A percentile compares a stretch with the other conserved stretches of the same genome.
phyloP scores from a whole-genome alignment of 1,284 basidiomycete species.

The Rhodofomes roseus region DNA sequence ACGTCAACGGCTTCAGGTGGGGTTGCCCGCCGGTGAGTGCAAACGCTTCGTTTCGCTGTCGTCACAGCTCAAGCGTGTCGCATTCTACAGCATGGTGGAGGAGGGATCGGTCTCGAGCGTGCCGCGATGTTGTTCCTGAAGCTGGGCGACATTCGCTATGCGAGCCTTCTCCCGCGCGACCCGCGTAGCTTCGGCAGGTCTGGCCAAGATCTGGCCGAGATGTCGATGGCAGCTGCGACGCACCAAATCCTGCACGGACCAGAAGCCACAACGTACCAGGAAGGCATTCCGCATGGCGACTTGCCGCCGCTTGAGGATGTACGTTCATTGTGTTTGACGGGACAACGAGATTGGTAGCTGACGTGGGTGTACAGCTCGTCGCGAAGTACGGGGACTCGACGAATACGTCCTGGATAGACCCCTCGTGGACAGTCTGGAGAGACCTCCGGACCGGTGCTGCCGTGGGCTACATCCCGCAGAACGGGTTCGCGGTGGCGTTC shows the following conservation, averaged over 20 bases:
- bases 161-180: constrained; percentile 63
- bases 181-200: constrained; percentile 41
- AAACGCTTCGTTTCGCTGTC: background rate
- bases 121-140: constrained; percentile 64
- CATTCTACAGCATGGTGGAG: constrained; percentile 24
- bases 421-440: constrained; percentile 52
- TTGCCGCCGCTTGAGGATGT: constrained; percentile 33
- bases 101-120: constrained; percentile 50
- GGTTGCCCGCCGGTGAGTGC: constrained; percentile 52
- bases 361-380: constrained; percentile 45
- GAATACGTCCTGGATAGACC: constrained; percentile 53
- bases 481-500: constrained; percentile 39
- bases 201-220: constrained; percentile 26
- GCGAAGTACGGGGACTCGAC: constrained; percentile 53
- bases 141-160: constrained; percentile 61
- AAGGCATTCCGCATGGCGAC: constrained; percentile 24
- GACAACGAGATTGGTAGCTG: background rate
- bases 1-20: constrained; percentile 64
- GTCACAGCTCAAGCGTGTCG: background rate
- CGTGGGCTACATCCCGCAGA: constrained; percentile 39
- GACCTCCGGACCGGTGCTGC: constrained; percentile 43
- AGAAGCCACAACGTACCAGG: constrained; percentile 26
- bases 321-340: constrained; percentile 6
- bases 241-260: constrained; percentile 29
- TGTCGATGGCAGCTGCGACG: constrained; percentile 23